phyloP scores from a whole-genome alignment of 192 early-diverging fungal genomes.

The Coemansia erecta region DNA sequence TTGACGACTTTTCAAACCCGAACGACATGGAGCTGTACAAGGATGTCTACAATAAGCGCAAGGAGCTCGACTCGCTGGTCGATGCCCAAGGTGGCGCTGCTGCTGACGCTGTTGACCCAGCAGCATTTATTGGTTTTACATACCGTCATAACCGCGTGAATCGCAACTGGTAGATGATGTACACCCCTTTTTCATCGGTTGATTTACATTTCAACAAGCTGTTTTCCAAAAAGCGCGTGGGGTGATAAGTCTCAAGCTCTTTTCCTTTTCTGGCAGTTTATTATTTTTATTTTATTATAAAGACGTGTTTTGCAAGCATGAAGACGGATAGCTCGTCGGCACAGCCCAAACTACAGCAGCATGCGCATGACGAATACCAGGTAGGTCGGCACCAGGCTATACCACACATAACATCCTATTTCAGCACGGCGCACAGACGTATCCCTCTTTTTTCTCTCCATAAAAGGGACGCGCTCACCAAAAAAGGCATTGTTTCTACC shows the following conservation, averaged over 20 bases:
- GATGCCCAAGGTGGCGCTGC: conserved; percentile 22
- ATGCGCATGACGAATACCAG: too few species aligned
- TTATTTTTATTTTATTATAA: too few species aligned
- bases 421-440: too few species aligned
- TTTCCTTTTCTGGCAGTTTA: too few species aligned
- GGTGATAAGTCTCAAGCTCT: too few species aligned
- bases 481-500: not conserved
- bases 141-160: conserved; percentile 56
- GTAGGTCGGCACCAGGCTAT: too few species aligned
- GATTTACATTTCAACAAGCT: not conserved
- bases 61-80: conserved; percentile 46
- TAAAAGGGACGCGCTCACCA: too few species aligned
- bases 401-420: too few species aligned
- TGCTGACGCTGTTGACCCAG: conserved; percentile 66
- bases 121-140: conserved; percentile 84
- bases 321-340: too few species aligned
- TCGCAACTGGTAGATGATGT: conserved; percentile 26
- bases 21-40: conserved; percentile 62
- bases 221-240: too few species aligned
- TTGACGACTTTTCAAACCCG: conserved; percentile 71
- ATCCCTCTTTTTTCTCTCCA: not conserved
- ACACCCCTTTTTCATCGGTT: not conserved
- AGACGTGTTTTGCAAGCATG: too few species aligned
- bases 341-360: too few species aligned
- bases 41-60: conserved; percentile 59